Conservation (phyloP, 805 yeast species). For the Yamadazyma kitorensis region DNA sequence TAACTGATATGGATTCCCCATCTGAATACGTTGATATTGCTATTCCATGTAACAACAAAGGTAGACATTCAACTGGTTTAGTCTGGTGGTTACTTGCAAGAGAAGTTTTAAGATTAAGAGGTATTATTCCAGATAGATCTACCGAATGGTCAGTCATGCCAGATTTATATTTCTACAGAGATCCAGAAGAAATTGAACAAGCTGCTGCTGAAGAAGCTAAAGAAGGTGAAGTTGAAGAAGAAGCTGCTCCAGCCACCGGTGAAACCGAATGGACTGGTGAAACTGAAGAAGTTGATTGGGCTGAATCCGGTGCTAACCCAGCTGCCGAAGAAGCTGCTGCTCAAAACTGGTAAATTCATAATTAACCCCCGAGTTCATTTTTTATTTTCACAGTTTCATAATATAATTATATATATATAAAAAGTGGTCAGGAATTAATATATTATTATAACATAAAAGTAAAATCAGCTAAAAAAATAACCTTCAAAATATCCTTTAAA, state of each 20-base stretch:
- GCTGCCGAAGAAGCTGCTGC: slow-evolving; percentile 78
- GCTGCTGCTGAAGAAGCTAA: slow-evolving; percentile 57
- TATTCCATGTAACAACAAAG: slow-evolving; percentile 99
- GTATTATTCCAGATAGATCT: slow-evolving; percentile 92
- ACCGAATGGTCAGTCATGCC: slow-evolving; percentile 99
- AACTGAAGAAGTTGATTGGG: slow-evolving; percentile 67
- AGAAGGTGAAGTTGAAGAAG: slow-evolving; percentile 49
- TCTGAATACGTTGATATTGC: slow-evolving; percentile 99
- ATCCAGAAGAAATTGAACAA: slow-evolving; percentile 98
- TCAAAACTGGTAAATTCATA: slow-evolving; percentile 40
- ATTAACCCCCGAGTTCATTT: no score
- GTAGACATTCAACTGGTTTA: slow-evolving; percentile 99
- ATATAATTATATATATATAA: no score
- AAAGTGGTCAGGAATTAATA: no score
- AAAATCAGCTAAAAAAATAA: slow-evolving; percentile 3
- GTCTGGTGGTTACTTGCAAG: slow-evolving; percentile 99
- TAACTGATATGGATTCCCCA: slow-evolving; percentile 98
- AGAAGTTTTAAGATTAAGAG: slow-evolving; percentile 99
- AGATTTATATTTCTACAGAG: slow-evolving; percentile 99
- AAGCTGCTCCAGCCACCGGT: slow-evolving; percentile 61
- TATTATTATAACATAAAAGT: no score
- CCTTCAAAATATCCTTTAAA: slow-evolving; percentile 15
- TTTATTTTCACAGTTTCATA: no score
- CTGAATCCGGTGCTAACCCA: slow-evolving; percentile 51
- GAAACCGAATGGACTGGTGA: slow-evolving; percentile 55